phyloP scores from a whole-genome alignment of 169 alveolate species.

The Eimeria maxima region DNA sequence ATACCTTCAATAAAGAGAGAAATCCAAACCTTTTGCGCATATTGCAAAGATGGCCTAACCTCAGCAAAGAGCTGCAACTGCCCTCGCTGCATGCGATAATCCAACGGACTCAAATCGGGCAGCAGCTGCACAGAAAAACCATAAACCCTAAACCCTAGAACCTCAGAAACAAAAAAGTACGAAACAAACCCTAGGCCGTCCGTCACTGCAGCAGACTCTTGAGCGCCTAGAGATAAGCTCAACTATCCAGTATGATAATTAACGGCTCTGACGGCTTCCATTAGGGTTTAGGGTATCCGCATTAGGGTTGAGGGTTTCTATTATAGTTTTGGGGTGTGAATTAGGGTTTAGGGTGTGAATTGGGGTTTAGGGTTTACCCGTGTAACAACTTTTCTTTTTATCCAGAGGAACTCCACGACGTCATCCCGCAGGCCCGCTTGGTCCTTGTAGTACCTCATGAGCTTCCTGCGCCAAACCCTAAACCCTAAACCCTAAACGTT shows the following conservation, averaged over 20 bases:
- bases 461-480: slow-evolving; percentile 79
- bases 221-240: background rate
- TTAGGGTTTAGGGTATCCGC: background rate
- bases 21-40: slow-evolving; percentile 85
- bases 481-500: background rate
- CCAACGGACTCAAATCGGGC: slow-evolving; percentile 85
- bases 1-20: slow-evolving; percentile 84
- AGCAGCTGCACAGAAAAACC: slow-evolving; percentile 65
- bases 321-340: too few relatives aligned
- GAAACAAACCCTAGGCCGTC: background rate
- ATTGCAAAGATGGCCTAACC: slow-evolving; percentile 82
- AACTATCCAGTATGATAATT: background rate
- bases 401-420: slow-evolving; percentile 71
- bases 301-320: background rate
- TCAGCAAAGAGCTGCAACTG: slow-evolving; percentile 82
- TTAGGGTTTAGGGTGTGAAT: background rate
- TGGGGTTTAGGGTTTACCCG: background rate
- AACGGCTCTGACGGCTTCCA: too few relatives aligned
- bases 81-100: slow-evolving; percentile 84
- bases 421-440: slow-evolving; percentile 82
- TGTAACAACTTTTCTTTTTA: background rate
- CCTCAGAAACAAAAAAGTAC: background rate
- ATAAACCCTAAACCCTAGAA: background rate
- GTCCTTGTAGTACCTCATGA: slow-evolving; percentile 83
- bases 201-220: background rate